A percentile compares a stretch with the other conserved stretches of the same genome.
Evolutionary conservation across 1,139 yeast genomes (phyloP).

Genomic region (Hansenula lynferdii): DNA sequence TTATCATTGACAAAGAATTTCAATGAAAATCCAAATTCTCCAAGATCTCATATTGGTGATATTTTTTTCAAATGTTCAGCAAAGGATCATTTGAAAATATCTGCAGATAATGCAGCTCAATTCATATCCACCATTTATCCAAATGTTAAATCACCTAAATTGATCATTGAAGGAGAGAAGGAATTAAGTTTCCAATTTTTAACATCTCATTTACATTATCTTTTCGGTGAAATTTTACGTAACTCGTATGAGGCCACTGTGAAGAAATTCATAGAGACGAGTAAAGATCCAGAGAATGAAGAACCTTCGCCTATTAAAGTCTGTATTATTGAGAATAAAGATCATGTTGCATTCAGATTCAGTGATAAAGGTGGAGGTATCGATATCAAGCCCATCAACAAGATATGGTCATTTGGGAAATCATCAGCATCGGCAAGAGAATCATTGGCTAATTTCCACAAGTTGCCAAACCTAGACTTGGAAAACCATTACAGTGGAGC

Average conservation of each 20-base stretch:
- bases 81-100: constrained; percentile 54
- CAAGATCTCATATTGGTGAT: constrained; percentile 71
- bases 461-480: constrained; percentile 49
- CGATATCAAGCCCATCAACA: constrained; percentile 47
- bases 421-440: constrained; percentile 51
- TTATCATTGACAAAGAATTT: constrained; percentile 68
- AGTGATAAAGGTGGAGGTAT: constrained; percentile 93
- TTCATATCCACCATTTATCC: constrained; percentile 47
- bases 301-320: constrained; percentile 57
- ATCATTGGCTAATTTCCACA: constrained; percentile 59
- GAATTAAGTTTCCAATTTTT: constrained; percentile 72
- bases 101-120: constrained; percentile 45
- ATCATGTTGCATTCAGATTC: constrained; percentile 67
- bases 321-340: constrained; percentile 61
- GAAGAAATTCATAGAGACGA: constrained; percentile 32
- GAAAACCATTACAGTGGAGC: constrained; percentile 4
- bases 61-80: constrained; percentile 80
- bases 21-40: constrained; percentile 31
- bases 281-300: constrained; percentile 16
- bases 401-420: constrained; percentile 84
- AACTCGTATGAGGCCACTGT: constrained; percentile 82
- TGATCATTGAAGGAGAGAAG: constrained; percentile 61
- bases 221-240: constrained; percentile 81
- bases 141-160: constrained; percentile 62
- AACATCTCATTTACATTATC: constrained; percentile 79